phyloP scores from a whole-genome alignment of 345 rosid species.

The Alliaria petiolata region DNA sequence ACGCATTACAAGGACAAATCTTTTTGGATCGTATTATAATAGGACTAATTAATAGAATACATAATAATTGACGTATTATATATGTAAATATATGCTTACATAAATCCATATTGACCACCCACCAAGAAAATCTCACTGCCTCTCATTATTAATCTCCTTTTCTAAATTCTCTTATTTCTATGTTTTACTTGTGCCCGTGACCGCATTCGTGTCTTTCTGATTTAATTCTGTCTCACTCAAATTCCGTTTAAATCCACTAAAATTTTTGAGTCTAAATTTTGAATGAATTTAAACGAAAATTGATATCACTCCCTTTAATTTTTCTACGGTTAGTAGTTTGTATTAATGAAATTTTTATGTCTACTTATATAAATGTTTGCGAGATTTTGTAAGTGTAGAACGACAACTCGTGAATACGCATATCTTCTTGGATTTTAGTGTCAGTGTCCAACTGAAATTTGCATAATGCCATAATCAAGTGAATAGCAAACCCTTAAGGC shows the following conservation, averaged over 20 bases:
- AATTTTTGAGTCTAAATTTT: background rate
- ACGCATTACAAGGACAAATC: background rate
- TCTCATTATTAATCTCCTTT: conserved; percentile 2
- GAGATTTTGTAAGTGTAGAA: background rate
- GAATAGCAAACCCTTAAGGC: background rate
- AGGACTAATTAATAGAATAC: too few species aligned
- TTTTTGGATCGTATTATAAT: background rate
- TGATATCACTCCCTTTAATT: background rate
- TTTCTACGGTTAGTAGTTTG: background rate
- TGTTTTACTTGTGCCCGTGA: background rate
- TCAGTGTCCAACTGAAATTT: background rate
- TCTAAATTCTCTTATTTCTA: background rate
- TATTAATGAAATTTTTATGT: background rate
- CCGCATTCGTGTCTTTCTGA: conserved; percentile 1
- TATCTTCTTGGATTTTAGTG: background rate
- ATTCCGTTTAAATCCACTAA: background rate
- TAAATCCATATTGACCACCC: too few species aligned
- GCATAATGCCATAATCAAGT: background rate
- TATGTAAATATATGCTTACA: too few species aligned
- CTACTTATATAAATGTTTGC: too few species aligned
- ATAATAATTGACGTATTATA: too few species aligned
- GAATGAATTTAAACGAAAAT: background rate
- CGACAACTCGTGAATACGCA: background rate
- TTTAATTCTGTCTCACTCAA: background rate
- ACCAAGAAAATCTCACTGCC: conserved; percentile 10